These are phyloP conservation scores for Poa annua DNA, from an alignment of 176 grass and related monocot genomes.

Conservation along the genomic window DNA sequence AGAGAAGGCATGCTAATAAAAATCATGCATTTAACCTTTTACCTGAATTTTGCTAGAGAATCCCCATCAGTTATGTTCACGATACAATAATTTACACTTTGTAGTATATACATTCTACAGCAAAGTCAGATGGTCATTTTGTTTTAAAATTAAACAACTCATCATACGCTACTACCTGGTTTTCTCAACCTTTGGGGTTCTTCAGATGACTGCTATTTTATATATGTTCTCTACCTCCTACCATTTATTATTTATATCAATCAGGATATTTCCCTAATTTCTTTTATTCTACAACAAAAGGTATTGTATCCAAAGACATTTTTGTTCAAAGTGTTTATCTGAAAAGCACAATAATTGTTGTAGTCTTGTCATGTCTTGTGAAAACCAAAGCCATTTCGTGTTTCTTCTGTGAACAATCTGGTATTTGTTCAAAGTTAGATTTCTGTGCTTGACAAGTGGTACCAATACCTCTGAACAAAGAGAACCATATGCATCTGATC, in stretches of 20 bases:
- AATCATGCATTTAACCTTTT: neutral
- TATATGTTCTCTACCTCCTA: neutral
- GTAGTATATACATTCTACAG: conserved; percentile 20
- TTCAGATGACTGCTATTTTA: neutral
- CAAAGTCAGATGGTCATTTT: neutral
- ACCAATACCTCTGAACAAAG: neutral
- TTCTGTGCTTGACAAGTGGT: conserved; percentile 7
- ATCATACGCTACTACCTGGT: neutral
- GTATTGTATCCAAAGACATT: neutral
- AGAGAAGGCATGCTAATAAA: neutral
- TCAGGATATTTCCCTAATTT: neutral
- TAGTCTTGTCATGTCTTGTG: neutral
- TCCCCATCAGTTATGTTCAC: neutral
- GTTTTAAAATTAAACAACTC: neutral
- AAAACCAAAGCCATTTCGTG: conserved; percentile 1
- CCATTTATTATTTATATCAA: neutral
- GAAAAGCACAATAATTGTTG: conserved; percentile 2
- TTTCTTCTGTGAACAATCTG: neutral
- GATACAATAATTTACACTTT: neutral
- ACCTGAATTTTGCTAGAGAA: neutral
- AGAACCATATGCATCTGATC: neutral
- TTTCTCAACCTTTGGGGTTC: neutral
- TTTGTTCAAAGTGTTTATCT: neutral
- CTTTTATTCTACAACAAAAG: neutral
- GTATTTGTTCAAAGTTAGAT: neutral